Percentiles rank a stretch among this genome's conserved stretches.
phyloP scores from a whole-genome alignment of 495 filamentous ascomycete species.

The Pseudoneurospora amorphoporcata region DNA sequence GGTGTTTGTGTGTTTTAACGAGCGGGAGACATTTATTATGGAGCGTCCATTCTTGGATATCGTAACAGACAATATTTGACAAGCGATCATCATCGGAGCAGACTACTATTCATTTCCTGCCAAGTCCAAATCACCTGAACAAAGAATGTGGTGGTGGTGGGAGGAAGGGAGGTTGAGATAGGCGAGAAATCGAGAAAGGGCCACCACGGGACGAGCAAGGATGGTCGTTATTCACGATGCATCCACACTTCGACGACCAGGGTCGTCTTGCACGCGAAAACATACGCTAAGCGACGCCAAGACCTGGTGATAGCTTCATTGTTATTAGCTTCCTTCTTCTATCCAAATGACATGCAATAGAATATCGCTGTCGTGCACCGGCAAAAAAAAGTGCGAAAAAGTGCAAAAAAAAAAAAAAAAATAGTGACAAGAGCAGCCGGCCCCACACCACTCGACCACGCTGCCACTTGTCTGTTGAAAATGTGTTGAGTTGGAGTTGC shows the following conservation, averaged over 20 bases:
- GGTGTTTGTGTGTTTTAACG: background rate
- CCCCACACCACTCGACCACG: background rate
- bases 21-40: background rate
- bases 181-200: background rate
- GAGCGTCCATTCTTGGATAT: background rate
- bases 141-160: background rate
- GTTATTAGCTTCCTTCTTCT: background rate
- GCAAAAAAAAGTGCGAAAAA: background rate
- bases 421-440: background rate
- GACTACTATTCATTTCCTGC: background rate
- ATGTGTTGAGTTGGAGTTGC: background rate
- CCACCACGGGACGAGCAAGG: background rate
- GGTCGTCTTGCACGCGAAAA: background rate
- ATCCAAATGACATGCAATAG: background rate
- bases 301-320: background rate
- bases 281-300: background rate
- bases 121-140: background rate
- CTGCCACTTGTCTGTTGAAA: background rate
- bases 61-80: background rate
- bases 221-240: background rate
- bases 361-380: background rate
- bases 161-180: background rate
- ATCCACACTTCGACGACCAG: background rate
- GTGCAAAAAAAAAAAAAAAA: background rate
- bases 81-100: background rate